Evolutionary conservation across 2,329 filamentous ascomycete species (phyloP), one percentile per base, ranked within the genome.

Genomic region (Talaromyces verruculosus): DNA sequence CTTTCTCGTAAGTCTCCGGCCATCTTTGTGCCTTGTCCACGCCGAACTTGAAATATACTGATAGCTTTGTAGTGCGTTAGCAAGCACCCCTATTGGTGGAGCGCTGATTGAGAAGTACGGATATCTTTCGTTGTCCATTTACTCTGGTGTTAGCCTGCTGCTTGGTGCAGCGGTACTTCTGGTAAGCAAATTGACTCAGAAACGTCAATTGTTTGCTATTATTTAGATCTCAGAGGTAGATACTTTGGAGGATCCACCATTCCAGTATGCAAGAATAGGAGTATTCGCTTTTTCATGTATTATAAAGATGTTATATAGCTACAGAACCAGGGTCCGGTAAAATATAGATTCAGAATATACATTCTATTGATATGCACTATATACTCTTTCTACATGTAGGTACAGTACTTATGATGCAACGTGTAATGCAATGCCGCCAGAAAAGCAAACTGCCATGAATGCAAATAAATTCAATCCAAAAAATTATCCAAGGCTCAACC

Each of bases 1-100:
- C 82, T 1, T 67, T 84, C 5, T 78, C 79, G 80, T 83, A 72
- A 69, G 80, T 73, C 39, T 7, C 25, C 3, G 25, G 17, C 28
- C 51, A 19, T 47, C 13, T 8, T 45, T 11, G 10, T 7, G 28
- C 58, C 6, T 10, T 11, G 5, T 49, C 5, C 15, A 8, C 6
- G 11, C 22, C 11, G 19, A 63, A 53, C 30, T 3, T n/a, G 6
- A 45, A 5, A 43, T 43, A 11, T 35, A 25, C 55, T 65, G 22
- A 65, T 8, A 28, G 47, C 6, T 47, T 30, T 10, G 57, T 60
- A 80, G 79, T 15, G 76, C 77, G 4, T 75, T 82, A 58, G 75
- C 79, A 4, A 78, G 79, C 10, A 73, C 79, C 0, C 80, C 79
- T 0, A 80, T 83, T 6, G 79, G 78, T 35, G 81, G 81, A 0